These are phyloP conservation scores for Linderniella brevidens DNA, from an alignment of 257 asterid species.

Conservation along the genomic window DNA sequence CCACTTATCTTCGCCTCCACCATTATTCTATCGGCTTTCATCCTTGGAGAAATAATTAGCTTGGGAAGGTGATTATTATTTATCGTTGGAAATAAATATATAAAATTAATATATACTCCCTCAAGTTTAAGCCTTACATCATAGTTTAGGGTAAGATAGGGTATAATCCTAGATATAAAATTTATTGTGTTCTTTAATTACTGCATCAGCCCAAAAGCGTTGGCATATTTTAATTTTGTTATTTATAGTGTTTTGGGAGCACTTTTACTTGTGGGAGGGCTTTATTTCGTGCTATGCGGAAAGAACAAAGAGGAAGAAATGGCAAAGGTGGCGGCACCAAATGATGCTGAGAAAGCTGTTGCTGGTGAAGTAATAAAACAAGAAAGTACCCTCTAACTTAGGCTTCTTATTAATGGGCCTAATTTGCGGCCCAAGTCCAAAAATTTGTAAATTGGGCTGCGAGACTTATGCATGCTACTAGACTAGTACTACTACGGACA, in stretches of 20 bases:
- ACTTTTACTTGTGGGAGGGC: conserved; percentile 48
- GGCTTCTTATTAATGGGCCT: background rate
- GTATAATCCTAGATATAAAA: no score
- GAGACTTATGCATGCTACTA: no score
- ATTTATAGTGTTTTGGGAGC: conserved; percentile 54
- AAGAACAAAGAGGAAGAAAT: conserved; percentile 43
- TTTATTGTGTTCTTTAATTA: no score
- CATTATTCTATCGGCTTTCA: conserved; percentile 40
- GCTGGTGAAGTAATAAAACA: conserved; percentile 7
- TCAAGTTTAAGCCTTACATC: no score
- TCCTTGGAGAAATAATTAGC: conserved; percentile 47
- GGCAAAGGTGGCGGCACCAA: conserved; percentile 9
- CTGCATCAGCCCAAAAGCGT: no score
- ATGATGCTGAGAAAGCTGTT: conserved; percentile 24
- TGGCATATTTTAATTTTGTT: background rate
- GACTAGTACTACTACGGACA: no score
- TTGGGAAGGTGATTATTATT: conserved; percentile 47
- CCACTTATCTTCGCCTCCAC: conserved; percentile 51
- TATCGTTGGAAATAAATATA: background rate
- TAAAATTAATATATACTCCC: background rate
- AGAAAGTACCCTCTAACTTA: background rate
- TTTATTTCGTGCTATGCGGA: conserved; percentile 74
- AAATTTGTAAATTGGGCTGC: no score
- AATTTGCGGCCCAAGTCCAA: no score
- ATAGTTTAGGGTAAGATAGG: no score